Evolutionary conservation across 805 yeast genomes (phyloP), one percentile per base, ranked within the genome.

Genomic region (Lipomyces starkeyi): DNA sequence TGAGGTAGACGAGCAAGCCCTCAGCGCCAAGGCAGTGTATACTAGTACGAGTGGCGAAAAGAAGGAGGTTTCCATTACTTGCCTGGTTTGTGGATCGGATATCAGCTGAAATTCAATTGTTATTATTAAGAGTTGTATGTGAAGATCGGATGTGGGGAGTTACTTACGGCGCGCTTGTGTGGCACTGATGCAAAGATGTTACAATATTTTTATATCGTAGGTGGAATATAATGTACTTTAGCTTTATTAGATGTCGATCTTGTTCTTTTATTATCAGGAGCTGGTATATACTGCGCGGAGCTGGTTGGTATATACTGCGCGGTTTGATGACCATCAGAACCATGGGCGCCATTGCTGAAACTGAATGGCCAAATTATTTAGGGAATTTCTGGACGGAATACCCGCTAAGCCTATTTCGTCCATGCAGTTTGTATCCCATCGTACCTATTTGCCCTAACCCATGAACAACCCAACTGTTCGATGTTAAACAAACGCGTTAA

Each of bases 1-100:
- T 35, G 49, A 40, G 29, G 40, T 64, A 22, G 58, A 61, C 14
- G 60, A 59, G 29, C 32, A 55, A 35, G 58, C 14, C 11, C 13
- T 27, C 22, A 54, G 7, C n/a, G 67, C 64, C 5, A 61, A 61
- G 56, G 68, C 68, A n/a, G 34, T 25, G 29, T 65, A 65, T 54
- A 37, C 52, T 54, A 53, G 57, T 20, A 52, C 1, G 56, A 34
- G 34, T 27, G 67, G 67, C 22, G 60, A 27, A 17, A 9, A 9
- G 52, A 65, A 65, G 35, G 47, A 52, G 49, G 65, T 59, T n/a
- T 32, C 65, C 7, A 65, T 65, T 22, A 34, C 58, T 17, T 65
- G 68, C 37, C 29, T 65, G 52, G 13, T 34, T 37, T 61, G 63
- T 27, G 58, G 34, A 7, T 20, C 35, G 7, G 25, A n/a, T 8